phyloP scores from a whole-genome alignment of 345 rosid species.

The Populus tremula region DNA sequence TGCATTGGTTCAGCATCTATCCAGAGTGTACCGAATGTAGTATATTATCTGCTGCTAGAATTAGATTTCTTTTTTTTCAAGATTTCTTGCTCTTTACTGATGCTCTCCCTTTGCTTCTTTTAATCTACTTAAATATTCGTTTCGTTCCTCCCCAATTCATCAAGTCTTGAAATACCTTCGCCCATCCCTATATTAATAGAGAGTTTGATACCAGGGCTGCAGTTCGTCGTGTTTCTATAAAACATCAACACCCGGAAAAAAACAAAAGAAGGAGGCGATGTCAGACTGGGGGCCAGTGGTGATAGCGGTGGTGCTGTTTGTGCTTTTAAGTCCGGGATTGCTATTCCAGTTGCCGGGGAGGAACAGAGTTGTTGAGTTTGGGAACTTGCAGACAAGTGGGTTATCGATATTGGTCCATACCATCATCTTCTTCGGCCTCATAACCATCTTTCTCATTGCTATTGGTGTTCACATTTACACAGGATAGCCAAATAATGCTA shows the following conservation, averaged over 20 bases:
- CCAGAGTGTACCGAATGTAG: slow-evolving; percentile 2
- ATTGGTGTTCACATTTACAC: slow-evolving; percentile 30
- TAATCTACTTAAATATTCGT: slow-evolving; percentile 5
- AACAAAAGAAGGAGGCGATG: background rate
- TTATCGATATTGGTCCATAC: slow-evolving; percentile 23
- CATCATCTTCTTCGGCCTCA: slow-evolving; percentile 26
- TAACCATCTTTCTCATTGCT: slow-evolving; percentile 28
- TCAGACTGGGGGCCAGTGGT: slow-evolving; percentile 33
- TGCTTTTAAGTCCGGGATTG: slow-evolving; percentile 29
- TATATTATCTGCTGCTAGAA: background rate
- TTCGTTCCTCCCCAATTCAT: background rate
- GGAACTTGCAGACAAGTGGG: slow-evolving; percentile 28
- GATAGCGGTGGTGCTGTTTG: slow-evolving; percentile 29
- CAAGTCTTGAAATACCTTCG: background rate
- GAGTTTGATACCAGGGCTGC: background rate
- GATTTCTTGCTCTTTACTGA: slow-evolving; percentile 12
- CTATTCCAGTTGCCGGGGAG: slow-evolving; percentile 22
- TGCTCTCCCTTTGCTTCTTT: background rate
- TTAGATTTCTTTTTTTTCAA: background rate
- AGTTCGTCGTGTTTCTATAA: background rate
- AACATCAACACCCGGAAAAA: background rate
- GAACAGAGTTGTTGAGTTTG: slow-evolving; percentile 20
- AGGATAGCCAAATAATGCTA: background rate
- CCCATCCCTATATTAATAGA: background rate
- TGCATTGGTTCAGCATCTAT: slow-evolving; percentile 7